Percentiles rank a stretch among this genome's conserved stretches.
Conservation (phyloP, 768 basidiomycete species). For the Lepiota brunneoincarnata region DNA sequence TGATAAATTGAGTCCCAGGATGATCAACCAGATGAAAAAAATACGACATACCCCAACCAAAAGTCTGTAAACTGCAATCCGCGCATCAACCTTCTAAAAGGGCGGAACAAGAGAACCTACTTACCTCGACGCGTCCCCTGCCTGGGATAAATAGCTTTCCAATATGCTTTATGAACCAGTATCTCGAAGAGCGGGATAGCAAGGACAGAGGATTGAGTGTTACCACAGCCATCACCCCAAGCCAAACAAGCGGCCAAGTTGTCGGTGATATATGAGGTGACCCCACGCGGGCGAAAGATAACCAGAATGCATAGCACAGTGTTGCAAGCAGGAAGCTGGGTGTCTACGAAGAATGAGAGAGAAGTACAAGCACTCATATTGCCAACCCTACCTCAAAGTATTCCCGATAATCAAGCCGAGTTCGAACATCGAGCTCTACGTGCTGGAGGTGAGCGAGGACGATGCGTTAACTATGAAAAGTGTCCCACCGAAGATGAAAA, state of each 20-base stretch:
- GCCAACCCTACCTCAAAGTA: constrained; percentile 52
- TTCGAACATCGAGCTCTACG: constrained; percentile 66
- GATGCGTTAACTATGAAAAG: constrained; percentile 4
- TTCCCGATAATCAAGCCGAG: constrained; percentile 73
- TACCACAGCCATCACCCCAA: constrained; percentile 54
- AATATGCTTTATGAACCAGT: constrained; percentile 74
- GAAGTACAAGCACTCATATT: neutral
- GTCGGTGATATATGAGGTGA: constrained; percentile 54
- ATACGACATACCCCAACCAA: constrained; percentile 72
- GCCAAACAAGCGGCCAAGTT: constrained; percentile 82
- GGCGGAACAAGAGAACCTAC: constrained; percentile 16
- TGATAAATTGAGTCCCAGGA: neutral
- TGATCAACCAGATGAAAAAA: neutral
- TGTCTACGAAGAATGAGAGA: constrained; percentile 40
- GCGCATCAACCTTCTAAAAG: constrained; percentile 10
- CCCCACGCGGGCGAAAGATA: constrained; percentile 73
- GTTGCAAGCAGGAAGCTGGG: constrained; percentile 77
- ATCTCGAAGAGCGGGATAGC: constrained; percentile 60
- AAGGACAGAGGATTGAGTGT: constrained; percentile 79
- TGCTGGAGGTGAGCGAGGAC: constrained; percentile 10
- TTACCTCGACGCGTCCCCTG: constrained; percentile 69
- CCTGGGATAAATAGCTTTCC: constrained; percentile 70
- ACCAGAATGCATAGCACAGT: constrained; percentile 79
- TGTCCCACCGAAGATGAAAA: constrained; percentile 81
- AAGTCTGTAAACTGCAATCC: constrained; percentile 71